phyloP scores from a whole-genome alignment of 1,284 basidiomycete genomes.

The Chalciporus sp. region DNA sequence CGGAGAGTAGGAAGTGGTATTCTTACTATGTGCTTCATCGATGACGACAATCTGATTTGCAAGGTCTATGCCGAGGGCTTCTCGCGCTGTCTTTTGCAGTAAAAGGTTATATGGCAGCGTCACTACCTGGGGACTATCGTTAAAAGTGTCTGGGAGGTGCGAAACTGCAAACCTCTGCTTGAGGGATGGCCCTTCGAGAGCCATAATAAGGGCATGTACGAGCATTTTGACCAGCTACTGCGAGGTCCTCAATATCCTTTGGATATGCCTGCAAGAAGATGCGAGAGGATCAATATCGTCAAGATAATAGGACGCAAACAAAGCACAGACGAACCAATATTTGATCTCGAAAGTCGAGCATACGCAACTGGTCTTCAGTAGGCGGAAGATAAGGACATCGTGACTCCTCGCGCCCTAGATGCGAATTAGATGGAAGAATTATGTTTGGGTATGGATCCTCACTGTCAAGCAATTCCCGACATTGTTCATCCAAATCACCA shows the following conservation, averaged over 20 bases:
- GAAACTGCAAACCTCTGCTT: constrained; percentile 73
- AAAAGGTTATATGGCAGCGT: constrained; percentile 94
- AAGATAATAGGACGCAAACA: constrained; percentile 25
- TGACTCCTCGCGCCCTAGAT: constrained; percentile 57
- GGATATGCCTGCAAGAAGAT: constrained; percentile 65
- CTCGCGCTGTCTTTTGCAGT: constrained; percentile 81
- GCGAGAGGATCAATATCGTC: background rate
- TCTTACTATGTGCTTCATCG: constrained; percentile 95
- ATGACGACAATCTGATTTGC: constrained; percentile 87
- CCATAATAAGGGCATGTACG: constrained; percentile 94
- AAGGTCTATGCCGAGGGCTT: constrained; percentile 84
- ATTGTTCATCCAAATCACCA: constrained; percentile 90
- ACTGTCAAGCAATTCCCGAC: constrained; percentile 87
- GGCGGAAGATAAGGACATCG: constrained; percentile 85
- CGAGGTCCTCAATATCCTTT: constrained; percentile 94
- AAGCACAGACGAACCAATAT: constrained; percentile 70
- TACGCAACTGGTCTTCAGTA: constrained; percentile 66
- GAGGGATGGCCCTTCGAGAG: constrained; percentile 82
- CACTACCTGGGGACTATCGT: constrained; percentile 62
- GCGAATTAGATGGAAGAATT: constrained; percentile 1
- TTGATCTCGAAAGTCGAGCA: constrained; percentile 89
- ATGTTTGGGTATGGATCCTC: constrained; percentile 17
- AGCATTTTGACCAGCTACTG: constrained; percentile 63
- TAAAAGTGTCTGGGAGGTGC: background rate
- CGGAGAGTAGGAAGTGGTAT: background rate